These are phyloP conservation scores for Sphenostylis stenocarpa DNA, from an alignment of 306 rosid species.

Conservation along the genomic window DNA sequence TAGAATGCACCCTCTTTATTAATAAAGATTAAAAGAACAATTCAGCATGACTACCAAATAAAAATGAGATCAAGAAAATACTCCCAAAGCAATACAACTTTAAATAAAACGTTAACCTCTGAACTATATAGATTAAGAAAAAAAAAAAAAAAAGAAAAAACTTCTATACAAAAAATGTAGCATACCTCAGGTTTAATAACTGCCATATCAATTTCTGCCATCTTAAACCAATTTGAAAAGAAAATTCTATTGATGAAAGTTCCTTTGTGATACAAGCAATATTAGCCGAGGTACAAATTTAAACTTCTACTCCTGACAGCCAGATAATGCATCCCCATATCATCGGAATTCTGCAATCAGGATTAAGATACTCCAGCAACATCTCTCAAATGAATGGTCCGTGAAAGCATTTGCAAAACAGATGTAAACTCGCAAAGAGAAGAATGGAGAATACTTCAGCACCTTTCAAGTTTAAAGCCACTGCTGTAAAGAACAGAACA, in stretches of 20 bases:
- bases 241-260: constrained; percentile 9
- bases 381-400: constrained; percentile 24
- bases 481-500: constrained; percentile 7
- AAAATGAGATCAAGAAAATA: background rate
- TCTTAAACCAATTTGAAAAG: constrained; percentile 42
- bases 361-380: constrained; percentile 8
- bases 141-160: background rate
- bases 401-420: constrained; percentile 20
- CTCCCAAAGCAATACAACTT: background rate
- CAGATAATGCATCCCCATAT: constrained; percentile 20
- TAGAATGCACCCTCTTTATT: background rate
- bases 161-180: background rate
- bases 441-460: constrained; percentile 19
- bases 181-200: constrained; percentile 85
- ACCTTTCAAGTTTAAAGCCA: constrained; percentile 5
- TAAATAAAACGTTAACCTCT: background rate
- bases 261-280: constrained; percentile 17
- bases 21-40: background rate
- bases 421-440: background rate
- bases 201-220: constrained; percentile 81
- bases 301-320: constrained; percentile 19
- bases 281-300: constrained; percentile 11
- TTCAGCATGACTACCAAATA: background rate
- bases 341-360: background rate
- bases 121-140: background rate